Base-by-base conservation (phyloP, 805 yeast genomes). In the Starmerella etchellsii region DNA sequence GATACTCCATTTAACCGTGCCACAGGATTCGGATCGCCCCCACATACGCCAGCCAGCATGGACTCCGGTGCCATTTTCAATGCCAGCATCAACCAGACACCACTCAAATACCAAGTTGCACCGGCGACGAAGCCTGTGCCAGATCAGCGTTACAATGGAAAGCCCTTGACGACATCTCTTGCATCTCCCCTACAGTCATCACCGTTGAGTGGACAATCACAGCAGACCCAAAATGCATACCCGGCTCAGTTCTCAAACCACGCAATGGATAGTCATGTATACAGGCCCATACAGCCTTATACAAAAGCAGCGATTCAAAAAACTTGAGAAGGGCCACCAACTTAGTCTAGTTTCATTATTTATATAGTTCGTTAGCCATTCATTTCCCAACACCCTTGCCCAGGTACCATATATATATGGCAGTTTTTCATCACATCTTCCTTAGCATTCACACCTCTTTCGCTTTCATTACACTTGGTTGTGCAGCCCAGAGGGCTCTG, bases 1-100 rank as follows among this genome's bases (percentile, higher is more conserved):
- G 31, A 15, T 14, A 35, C 43, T 10, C 43, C 43, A 3, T 40
- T 40, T 34, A 23, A 13, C 5, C 35, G 43, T 5, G 15, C 21
- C 8, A 14, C 31, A 10, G 31, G 34, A 3, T 36, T 40, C 30
- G 36, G 39, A 15, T 31, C 34, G 8, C 34, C 34, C 10, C 20
- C 21, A 15, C 21, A 15, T 7, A 15, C 32, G 15, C 32, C 21
- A 16, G 13, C 6, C 10, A 11, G 16, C 11, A 30, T 30, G 32
- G 32, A 30, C 11, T 16, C 32, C 10, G 32, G 32, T 6, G 21
- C 21, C 19, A 20, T 30, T 16, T 30, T 30, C 13, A 18, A 10
- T 9, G 32, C 32, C 11, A 30, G 32, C 21, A 11, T 30, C 13
- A 30, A 14, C 21, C 32, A 30, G 13, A 30, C 21, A 9, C 32